Base-by-base conservation (phyloP, 192 early-diverging fungal species). In the Coemansia sp. region DNA sequence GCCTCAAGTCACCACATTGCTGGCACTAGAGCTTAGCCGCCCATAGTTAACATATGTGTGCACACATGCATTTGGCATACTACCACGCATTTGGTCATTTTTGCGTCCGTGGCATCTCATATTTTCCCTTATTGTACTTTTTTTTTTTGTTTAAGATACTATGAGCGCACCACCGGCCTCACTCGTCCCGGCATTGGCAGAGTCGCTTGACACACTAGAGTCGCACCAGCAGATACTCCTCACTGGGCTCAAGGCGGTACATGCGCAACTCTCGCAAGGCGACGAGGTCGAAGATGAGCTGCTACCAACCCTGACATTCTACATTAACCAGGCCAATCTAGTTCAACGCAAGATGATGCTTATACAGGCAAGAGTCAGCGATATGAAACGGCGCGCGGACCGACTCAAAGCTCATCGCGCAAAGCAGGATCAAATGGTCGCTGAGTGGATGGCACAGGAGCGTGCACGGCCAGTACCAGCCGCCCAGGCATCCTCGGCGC, bases 281-380 rank as follows among this genome's bases (percentile, higher is more conserved):
- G 65, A 44, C n/a, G 55, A 66, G 5, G 61, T 38, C 39, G 25
- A 37, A 21, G 31, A 39, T 7, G 79, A 82, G 57, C 79, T 82
- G 4, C 4, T 76, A 36, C 15, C 68, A 0, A 82, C 79, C 21
- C 62, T 82, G 23, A 70, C 79, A 5, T 48, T 62, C 62, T 82
- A 82, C 53, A 67, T 74, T 34, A 73, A 59, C 68, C 74, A 82
- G 51, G 74, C 79, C 45, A 70, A 67, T 21, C 15, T 53, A 29
- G 61, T 76, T 0, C 79, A 73, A 63, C 74, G 79, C 12, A 67
- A 72, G 34, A 82, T 82, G 74, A 42, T 67, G 68, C 71, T 82
- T 42, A 70, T 82, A 39, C 72, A 73, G 19, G 61, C 65, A 1
- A 71, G 79, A 0, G 67, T 63, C 7, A 32, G 62, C 32, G 79